Evolutionary conservation across 2,329 filamentous ascomycete species (phyloP).

Genomic region (Pseudocercospora macadamiae): DNA sequence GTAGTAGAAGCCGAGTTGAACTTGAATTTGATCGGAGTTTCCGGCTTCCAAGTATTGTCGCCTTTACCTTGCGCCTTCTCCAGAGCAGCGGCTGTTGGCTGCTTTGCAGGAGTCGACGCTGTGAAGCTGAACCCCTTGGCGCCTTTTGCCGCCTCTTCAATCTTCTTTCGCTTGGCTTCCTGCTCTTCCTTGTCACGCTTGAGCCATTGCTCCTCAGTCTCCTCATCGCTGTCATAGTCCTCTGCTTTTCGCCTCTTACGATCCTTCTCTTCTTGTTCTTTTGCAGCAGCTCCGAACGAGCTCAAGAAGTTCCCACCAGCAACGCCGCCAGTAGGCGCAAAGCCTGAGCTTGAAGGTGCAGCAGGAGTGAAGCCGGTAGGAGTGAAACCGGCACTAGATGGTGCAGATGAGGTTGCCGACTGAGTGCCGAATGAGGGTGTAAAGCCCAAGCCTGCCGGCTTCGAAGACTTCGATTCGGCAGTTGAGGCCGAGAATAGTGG

Average conservation of each 20-base stretch:
- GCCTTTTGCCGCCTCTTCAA: constrained; percentile 43
- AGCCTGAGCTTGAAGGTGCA: too few species aligned
- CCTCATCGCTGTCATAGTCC: constrained; percentile 56
- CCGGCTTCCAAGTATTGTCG: constrained; percentile 54
- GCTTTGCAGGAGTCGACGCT: constrained; percentile 16
- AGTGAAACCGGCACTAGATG: constrained; percentile 14
- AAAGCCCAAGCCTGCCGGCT: constrained; percentile 38
- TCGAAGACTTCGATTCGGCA: constrained; percentile 7
- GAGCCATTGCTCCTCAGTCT: constrained; percentile 55
- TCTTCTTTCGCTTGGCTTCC: constrained; percentile 47
- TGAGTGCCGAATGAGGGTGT: constrained; percentile 43
- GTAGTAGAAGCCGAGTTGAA: constrained; percentile 27
- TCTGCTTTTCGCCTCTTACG: constrained; percentile 54
- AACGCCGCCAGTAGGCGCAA: constrained; percentile 32
- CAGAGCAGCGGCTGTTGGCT: constrained; percentile 17
- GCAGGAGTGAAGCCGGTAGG: constrained; percentile 12
- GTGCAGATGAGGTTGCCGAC: constrained; percentile 38
- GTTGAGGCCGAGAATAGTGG: constrained; percentile 20
- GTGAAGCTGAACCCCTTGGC: constrained; percentile 30
- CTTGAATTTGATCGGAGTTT: constrained; percentile 54
- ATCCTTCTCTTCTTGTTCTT: constrained; percentile 46
- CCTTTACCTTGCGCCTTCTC: constrained; percentile 30
- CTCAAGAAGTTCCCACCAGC: constrained; percentile 44
- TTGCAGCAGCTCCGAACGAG: constrained; percentile 46
- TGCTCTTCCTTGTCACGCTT: constrained; percentile 50